phyloP scores from a whole-genome alignment of 257 asterid species.

The Pogostemon cablin region DNA sequence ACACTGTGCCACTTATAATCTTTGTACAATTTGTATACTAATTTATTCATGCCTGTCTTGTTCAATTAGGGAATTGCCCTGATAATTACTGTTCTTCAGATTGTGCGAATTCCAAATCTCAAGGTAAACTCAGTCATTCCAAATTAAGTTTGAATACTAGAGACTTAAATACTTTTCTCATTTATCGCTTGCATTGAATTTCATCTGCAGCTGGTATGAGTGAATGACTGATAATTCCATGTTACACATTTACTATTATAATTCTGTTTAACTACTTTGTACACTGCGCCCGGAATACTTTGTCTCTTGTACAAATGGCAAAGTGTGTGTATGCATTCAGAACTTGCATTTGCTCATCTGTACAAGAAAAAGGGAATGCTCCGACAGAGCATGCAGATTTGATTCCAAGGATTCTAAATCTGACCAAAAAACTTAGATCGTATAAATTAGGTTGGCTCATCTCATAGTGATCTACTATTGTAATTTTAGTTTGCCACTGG shows the following conservation, averaged over 20 bases:
- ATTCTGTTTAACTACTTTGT: neutral
- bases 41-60: slow-evolving; percentile 17
- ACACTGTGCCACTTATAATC: neutral
- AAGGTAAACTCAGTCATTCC: slow-evolving; percentile 54
- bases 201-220: slow-evolving; percentile 9
- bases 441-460: neutral
- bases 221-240: slow-evolving; percentile 16
- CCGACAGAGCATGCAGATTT: neutral
- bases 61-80: slow-evolving; percentile 78
- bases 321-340: neutral
- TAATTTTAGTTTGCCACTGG: neutral
- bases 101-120: slow-evolving; percentile 89
- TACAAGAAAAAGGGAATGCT: neutral
- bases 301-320: neutral
- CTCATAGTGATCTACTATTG: neutral
- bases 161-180: slow-evolving; percentile 24
- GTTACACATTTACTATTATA: neutral
- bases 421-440: neutral
- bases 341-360: neutral
- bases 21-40: slow-evolving; percentile 17
- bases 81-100: slow-evolving; percentile 90
- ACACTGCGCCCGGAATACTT: neutral
- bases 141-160: slow-evolving; percentile 15
- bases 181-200: slow-evolving; percentile 11
- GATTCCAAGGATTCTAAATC: neutral